These are phyloP conservation scores for Tricholoma matsutake DNA, from an alignment of 768 basidiomycete species.

Conservation along the genomic window DNA sequence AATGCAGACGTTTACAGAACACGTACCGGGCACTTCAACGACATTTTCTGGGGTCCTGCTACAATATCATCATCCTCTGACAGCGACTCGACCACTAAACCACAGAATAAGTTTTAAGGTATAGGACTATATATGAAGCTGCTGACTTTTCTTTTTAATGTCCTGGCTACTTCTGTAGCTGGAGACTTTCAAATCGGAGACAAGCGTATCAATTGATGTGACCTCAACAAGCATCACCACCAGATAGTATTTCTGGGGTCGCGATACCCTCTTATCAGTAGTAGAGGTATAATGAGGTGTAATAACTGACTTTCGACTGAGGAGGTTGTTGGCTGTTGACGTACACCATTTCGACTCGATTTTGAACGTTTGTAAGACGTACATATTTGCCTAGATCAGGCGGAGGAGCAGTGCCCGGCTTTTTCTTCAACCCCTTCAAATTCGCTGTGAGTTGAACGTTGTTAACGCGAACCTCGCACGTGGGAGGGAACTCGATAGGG, in stretches of 20 bases:
- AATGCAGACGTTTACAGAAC: neutral
- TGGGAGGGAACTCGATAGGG: conserved; percentile 87
- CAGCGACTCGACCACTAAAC: conserved; percentile 53
- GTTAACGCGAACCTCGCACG: conserved; percentile 90
- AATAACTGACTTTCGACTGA: conserved; percentile 58
- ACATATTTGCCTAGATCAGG: conserved; percentile 56
- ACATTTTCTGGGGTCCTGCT: conserved; percentile 86
- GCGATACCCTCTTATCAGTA: conserved; percentile 3
- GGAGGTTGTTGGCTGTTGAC: conserved; percentile 83
- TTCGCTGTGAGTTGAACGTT: conserved; percentile 63
- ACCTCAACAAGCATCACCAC: conserved; percentile 82
- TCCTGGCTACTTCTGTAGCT: conserved; percentile 62
- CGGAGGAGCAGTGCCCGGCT: conserved; percentile 91
- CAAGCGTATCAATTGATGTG: conserved; percentile 65
- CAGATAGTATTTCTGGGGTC: conserved; percentile 79
- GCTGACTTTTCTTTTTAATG: conserved; percentile 64
- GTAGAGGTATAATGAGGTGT: neutral
- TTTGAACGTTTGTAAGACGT: conserved; percentile 40
- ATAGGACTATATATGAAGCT: neutral
- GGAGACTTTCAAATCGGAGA: conserved; percentile 66
- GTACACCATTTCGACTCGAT: conserved; percentile 85
- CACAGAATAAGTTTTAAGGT: conserved; percentile 8
- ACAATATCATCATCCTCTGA: conserved; percentile 89
- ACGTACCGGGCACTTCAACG: conserved; percentile 89
- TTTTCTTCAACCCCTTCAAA: conserved; percentile 92